A percentile compares a stretch with the other conserved stretches of the same genome.
These are phyloP conservation scores for Gnomoniopsis sp. DNA, from an alignment of 2,329 filamentous ascomycete genomes.

Conservation along the genomic window DNA sequence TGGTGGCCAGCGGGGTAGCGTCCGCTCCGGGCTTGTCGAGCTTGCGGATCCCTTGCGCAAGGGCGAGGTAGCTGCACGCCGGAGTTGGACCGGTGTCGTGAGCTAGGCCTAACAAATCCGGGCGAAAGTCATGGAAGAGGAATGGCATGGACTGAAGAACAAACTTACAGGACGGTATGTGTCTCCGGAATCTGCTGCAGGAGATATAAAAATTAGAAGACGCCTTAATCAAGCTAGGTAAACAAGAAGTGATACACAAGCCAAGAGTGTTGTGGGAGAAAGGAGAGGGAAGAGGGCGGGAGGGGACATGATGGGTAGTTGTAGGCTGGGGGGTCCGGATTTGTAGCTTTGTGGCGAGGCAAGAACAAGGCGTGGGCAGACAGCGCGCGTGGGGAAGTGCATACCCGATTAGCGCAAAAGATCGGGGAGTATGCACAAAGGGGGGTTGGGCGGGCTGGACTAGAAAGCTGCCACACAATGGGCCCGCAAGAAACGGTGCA, in stretches of 20 bases:
- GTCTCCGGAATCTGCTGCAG: constrained; percentile 57
- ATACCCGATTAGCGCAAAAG: constrained; percentile 14
- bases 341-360: constrained; percentile 16
- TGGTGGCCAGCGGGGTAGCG: constrained; percentile 6
- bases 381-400: constrained; percentile 10
- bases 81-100: background rate
- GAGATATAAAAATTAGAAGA: constrained; percentile 38
- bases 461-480: constrained; percentile 2
- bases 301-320: constrained; percentile 13
- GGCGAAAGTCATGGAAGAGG: background rate
- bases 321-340: constrained; percentile 8
- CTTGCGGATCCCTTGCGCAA: background rate
- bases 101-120: background rate
- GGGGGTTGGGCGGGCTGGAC: constrained; percentile 3
- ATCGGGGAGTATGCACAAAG: constrained; percentile 13
- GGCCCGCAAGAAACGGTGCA: constrained; percentile 1
- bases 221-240: constrained; percentile 7
- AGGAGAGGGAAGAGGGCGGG: constrained; percentile 8
- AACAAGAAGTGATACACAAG: background rate
- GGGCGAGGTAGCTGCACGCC: background rate
- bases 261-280: constrained; percentile 1
- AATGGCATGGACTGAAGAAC: constrained; percentile 1
- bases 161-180: constrained; percentile 58
- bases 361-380: constrained; percentile 8
- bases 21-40: background rate